Percentiles rank a stretch among this genome's conserved stretches.
Evolutionary conservation across 257 asterid species (phyloP).

Genomic region (Jasminum sambac): DNA sequence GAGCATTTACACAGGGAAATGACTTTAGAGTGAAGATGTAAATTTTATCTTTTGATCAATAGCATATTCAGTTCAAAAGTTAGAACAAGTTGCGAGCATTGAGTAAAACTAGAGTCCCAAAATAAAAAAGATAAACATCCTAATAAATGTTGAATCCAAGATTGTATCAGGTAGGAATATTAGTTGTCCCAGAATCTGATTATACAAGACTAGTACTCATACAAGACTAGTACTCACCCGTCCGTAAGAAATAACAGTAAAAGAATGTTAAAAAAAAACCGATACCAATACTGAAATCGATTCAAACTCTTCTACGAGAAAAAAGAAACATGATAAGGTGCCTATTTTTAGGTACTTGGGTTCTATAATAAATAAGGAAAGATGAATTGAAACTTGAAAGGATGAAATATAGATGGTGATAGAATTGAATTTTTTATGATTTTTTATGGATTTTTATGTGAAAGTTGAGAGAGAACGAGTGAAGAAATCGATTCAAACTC

Average conservation of each 20-base stretch:
- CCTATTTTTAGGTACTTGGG: background rate
- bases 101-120: background rate
- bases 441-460: no score
- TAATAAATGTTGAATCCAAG: background rate
- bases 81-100: background rate
- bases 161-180: background rate
- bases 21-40: background rate
- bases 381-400: background rate
- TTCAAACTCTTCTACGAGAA: background rate
- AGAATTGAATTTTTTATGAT: no score
- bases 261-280: background rate
- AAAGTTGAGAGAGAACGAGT: no score
- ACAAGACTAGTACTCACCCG: no score
- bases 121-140: background rate
- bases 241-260: background rate
- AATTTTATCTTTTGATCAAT: background rate
- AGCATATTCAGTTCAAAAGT: background rate
- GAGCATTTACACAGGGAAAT: background rate
- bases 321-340: background rate
- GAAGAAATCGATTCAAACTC: background rate
- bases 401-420: background rate
- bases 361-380: background rate
- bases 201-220: background rate
- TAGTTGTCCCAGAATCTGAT: background rate
- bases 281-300: background rate